These are phyloP conservation scores for Buxus sempervirens DNA, from an alignment of 164 flowering plant genomes.

Conservation along the genomic window DNA sequence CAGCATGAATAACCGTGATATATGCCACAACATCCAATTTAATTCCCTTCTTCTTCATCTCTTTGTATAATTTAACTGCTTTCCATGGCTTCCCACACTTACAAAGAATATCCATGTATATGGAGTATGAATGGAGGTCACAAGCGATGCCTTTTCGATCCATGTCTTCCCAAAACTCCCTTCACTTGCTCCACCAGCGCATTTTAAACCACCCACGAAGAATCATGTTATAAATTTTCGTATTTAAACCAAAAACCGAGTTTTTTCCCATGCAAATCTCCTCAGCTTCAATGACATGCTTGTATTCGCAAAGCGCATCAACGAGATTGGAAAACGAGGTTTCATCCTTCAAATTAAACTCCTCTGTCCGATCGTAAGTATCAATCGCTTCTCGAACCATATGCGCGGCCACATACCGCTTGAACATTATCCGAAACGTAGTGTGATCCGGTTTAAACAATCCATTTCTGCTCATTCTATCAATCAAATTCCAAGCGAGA, in stretches of 20 bases:
- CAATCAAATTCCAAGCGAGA: constrained; percentile 49
- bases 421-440: constrained; percentile 75
- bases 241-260: constrained; percentile 17
- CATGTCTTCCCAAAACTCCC: constrained; percentile 92
- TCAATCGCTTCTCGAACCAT: constrained; percentile 60
- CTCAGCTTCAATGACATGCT: constrained; percentile 86
- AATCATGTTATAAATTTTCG: constrained; percentile 70
- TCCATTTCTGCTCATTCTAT: constrained; percentile 33
- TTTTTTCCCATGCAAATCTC: constrained; percentile 49
- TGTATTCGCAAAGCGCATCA: constrained; percentile 87
- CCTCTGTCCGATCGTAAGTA: constrained; percentile 35
- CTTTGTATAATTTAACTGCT: constrained; percentile 71
- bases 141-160: constrained; percentile 51
- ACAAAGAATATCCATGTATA: constrained; percentile 83
- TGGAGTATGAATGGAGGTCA: constrained; percentile 74
- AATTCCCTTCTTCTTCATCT: constrained; percentile 72
- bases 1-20: constrained; percentile 67
- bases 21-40: constrained; percentile 74
- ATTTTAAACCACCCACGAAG: constrained; percentile 80
- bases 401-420: constrained; percentile 72
- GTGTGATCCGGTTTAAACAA: constrained; percentile 42
- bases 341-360: constrained; percentile 65
- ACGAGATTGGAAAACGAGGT: constrained; percentile 56
- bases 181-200: constrained; percentile 89
- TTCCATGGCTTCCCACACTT: constrained; percentile 87